Evolutionary conservation across 2,329 filamentous ascomycete species (phyloP).

Genomic region (Aspergillus clavatus): DNA sequence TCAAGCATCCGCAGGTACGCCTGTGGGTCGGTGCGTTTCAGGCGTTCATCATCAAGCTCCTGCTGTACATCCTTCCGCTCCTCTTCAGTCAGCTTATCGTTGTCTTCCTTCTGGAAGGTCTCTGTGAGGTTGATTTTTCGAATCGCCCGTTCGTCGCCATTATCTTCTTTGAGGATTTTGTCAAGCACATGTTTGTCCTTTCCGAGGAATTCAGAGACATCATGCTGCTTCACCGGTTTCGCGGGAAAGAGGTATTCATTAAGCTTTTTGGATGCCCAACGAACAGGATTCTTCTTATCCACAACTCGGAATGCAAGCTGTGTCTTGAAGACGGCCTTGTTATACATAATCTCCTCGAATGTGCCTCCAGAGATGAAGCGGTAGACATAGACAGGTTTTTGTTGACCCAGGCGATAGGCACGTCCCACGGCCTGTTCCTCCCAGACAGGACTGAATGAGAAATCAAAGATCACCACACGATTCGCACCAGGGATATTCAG

Average conservation of each 20-base stretch:
- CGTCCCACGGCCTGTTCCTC: slow-evolving; percentile 86
- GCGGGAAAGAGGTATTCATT: slow-evolving; percentile 58
- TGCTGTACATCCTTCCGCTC: slow-evolving; percentile 55
- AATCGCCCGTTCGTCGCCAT: slow-evolving; percentile 22
- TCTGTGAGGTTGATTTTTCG: slow-evolving; percentile 60
- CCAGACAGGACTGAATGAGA: slow-evolving; percentile 70
- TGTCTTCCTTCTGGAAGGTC: slow-evolving; percentile 66
- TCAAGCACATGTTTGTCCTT: slow-evolving; percentile 61
- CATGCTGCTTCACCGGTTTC: slow-evolving; percentile 47
- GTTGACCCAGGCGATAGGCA: slow-evolving; percentile 79
- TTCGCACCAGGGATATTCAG: slow-evolving; percentile 82
- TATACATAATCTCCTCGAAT: slow-evolving; percentile 69
- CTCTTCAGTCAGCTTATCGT: slow-evolving; percentile 57
- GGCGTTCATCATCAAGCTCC: slow-evolving; percentile 38
- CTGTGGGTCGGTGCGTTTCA: slow-evolving; percentile 35
- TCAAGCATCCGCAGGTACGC: slow-evolving; percentile 25
- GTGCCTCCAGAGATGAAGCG: slow-evolving; percentile 73
- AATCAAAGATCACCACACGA: slow-evolving; percentile 81
- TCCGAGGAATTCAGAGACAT: slow-evolving; percentile 52
- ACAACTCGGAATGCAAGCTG: slow-evolving; percentile 75
- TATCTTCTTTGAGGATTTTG: slow-evolving; percentile 31
- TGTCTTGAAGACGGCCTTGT: slow-evolving; percentile 73
- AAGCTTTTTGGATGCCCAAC: slow-evolving; percentile 55
- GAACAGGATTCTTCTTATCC: slow-evolving; percentile 73
- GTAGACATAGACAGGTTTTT: slow-evolving; percentile 78